These are phyloP conservation scores for Umbelopsis sp. DNA, from an alignment of 192 early-diverging fungal genomes.

Conservation along the genomic window DNA sequence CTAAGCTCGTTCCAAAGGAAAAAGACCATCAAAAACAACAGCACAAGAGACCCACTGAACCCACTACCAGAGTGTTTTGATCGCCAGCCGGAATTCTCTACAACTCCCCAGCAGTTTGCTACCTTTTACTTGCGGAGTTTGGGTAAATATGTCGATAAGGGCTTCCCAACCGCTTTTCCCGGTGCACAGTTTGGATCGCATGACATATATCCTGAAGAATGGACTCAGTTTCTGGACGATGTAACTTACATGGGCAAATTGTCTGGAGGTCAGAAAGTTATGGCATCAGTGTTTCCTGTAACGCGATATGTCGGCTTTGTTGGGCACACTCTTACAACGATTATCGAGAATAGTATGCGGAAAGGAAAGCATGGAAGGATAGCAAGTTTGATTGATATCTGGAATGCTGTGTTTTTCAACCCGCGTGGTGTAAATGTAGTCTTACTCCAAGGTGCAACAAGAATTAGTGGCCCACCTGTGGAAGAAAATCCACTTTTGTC, in stretches of 20 bases:
- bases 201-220: neutral
- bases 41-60: neutral
- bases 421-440: neutral
- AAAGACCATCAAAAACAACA: neutral
- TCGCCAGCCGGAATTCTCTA: neutral
- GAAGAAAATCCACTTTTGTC: neutral
- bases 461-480: neutral
- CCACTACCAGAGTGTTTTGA: neutral
- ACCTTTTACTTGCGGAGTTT: neutral
- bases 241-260: neutral
- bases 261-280: neutral
- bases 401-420: conserved; percentile 5
- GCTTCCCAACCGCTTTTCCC: neutral
- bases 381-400: neutral
- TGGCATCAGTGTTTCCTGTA: neutral
- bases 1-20: neutral
- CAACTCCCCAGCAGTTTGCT: neutral
- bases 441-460: neutral
- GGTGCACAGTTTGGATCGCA: neutral
- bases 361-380: neutral
- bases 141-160: neutral
- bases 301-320: neutral
- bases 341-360: neutral
- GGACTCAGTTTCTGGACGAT: conserved; percentile 6
- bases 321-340: neutral